Base-by-base conservation (phyloP, 2,329 filamentous ascomycete genomes). In the Penicillium aurantiogriseum region DNA sequence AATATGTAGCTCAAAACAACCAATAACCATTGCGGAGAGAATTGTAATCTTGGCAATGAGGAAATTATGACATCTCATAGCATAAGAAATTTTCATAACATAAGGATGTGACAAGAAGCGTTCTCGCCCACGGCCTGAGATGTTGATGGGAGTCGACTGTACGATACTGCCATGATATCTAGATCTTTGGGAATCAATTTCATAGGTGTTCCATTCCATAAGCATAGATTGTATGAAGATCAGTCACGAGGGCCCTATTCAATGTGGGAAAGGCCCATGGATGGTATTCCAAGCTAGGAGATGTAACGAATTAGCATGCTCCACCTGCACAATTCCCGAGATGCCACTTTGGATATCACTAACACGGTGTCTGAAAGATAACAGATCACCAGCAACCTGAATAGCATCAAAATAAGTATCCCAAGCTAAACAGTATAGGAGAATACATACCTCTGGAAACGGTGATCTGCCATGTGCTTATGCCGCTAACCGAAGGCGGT, bases 401-500 rank as follows among this genome's bases (percentile, higher is more conserved):
- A n/a, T 7, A 47, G 7, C 5, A 36, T 23, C 3, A 10, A 35
- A 48, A n/a, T 11, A n/a, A n/a, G 3, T 7, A 25, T 35, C 7
- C 1, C 5, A n/a, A 13, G 9, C 8, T 25, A n/a, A 25, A 17
- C 2, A 36, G 7, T 1, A 17, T 11, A 27, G 15, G 11, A 35
- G n/a, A 19, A 23, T 23, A 23, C 4, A 36, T 25, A 15, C 6
- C 5, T 11, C 10, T 7, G 5, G 9, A 23, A 23, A 35, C 19
- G 21, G 21, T 13, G 51, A 51, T 51, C 49, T 27, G 5, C 29
- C 39, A 51, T 42, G 19, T 33, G 49, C 49, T 38, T 25, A 38
- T 51, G 8, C 31, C 47, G 31, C 53, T 56, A 56, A 51, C 53
- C 47, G 6, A 25, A 36, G 19, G 6, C 15, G 46, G 53, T 49